Evolutionary conservation across 2,329 filamentous ascomycete species (phyloP), one percentile per base, ranked within the genome.

Genomic region (Calonectria hawksworthii): DNA sequence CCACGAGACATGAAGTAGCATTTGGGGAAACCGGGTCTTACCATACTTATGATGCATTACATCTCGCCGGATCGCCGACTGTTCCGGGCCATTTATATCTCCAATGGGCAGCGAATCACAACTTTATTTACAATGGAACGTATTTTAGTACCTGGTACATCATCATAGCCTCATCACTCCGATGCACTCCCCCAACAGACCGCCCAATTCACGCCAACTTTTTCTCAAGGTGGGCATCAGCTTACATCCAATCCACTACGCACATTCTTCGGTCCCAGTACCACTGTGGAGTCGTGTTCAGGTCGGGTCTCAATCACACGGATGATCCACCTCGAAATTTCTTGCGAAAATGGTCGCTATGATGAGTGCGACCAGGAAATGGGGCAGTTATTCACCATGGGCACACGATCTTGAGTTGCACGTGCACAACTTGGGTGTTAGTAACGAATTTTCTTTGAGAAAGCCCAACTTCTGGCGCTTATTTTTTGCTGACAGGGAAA

Each of bases 11-110:
- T 14, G 13, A 38, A 59, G 6, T 4, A 14, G 32, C 9, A 16
- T 41, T 63, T 38, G 56, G 34, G 38, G 34, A 26, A 21, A 21
- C 14, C 8, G 10, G 32, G 56, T 28, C 34, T 41, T 28, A 4
- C 36, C 36, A 21, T n/a, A 21, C n/a, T 23, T 63, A 28, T 63
- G 56, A 63, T 63, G 56, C 38, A 63, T 41, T 28, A 41, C 36
- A 41, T 47, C 44, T 47, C 9, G 21, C n/a, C 23, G 34, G 4
- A 10, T 21, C n/a, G 13, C 56, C 56, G 56, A 63, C 26, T 63
- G 56, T 63, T 63, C 56, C 56, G 56, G 14, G 34, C 56, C 56
- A 63, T 41, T 41, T n/a, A 63, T 41, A 8, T 59, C 16, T 63
- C 14, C 36, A 41, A 41, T 14, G 36, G 34, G 26, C 56, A 7